Conservation (phyloP, 2,329 filamentous ascomycete species). For the Domatiomyces catenatus region DNA sequence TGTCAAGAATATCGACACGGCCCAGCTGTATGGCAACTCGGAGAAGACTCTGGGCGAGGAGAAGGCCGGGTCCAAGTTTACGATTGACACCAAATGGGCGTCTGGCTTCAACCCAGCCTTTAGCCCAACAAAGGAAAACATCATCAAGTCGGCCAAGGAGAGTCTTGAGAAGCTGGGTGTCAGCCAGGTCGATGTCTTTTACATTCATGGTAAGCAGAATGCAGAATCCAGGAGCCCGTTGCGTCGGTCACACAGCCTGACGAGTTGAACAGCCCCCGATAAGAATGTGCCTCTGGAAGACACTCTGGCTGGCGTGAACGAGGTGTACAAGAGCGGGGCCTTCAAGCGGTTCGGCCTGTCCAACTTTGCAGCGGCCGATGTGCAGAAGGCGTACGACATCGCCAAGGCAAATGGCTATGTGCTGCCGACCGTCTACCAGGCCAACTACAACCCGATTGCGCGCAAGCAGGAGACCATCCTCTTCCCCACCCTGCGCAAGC, state of each 20-base stretch:
- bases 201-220: constrained; percentile 22
- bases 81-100: constrained; percentile 32
- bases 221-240: no score
- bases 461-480: constrained; percentile 24
- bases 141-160: constrained; percentile 13
- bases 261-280: constrained; percentile 17
- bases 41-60: constrained; percentile 29
- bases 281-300: constrained; percentile 23
- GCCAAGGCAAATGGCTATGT: constrained; percentile 22
- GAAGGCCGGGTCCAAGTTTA: constrained; percentile 27
- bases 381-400: constrained; percentile 21
- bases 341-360: constrained; percentile 26
- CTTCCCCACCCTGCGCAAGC: constrained; percentile 23
- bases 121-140: constrained; percentile 8
- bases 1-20: constrained; percentile 12
- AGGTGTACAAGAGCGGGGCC: constrained; percentile 20
- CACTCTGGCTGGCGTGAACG: constrained; percentile 22
- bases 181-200: constrained; percentile 21
- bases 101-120: constrained; percentile 22
- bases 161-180: constrained; percentile 14
- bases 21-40: constrained; percentile 25
- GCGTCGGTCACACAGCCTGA: no score
- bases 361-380: constrained; percentile 22
- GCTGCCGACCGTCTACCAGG: constrained; percentile 29
- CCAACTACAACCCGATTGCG: constrained; percentile 25